Percentiles rank a stretch among this genome's conserved stretches.
phyloP scores from a whole-genome alignment of 164 flowering plant genomes.

The Paratinospora sagittata region DNA sequence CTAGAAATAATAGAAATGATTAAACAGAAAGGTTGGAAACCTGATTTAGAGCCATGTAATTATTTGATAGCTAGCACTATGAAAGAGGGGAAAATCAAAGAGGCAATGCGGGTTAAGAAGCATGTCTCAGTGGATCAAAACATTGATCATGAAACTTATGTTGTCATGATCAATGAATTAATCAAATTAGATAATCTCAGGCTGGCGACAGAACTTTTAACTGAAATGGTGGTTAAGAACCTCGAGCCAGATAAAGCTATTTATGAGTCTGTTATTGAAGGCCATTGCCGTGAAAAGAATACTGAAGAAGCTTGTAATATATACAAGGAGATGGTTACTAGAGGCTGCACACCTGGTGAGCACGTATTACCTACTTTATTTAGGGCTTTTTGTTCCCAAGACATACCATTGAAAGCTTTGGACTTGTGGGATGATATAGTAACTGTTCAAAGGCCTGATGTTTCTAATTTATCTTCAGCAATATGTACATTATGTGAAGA shows the following conservation, averaged over 20 bases:
- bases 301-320: slow-evolving; percentile 4
- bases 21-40: slow-evolving; percentile 11
- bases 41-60: slow-evolving; percentile 13
- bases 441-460: slow-evolving; percentile 4
- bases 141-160: background rate
- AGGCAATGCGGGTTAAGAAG: slow-evolving; percentile 20
- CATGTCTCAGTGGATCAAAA: slow-evolving; percentile 1
- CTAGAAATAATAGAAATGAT: slow-evolving; percentile 11
- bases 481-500: slow-evolving; percentile 2
- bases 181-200: background rate
- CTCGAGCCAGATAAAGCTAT: slow-evolving; percentile 7
- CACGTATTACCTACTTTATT: background rate
- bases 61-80: slow-evolving; percentile 6
- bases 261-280: slow-evolving; percentile 4
- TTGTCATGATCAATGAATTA: slow-evolving; percentile 5
- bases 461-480: slow-evolving; percentile 5
- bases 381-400: background rate
- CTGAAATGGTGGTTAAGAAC: slow-evolving; percentile 1
- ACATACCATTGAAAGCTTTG: slow-evolving; percentile 1
- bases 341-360: slow-evolving; percentile 2
- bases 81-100: slow-evolving; percentile 5
- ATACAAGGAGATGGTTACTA: slow-evolving; percentile 6
- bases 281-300: slow-evolving; percentile 8
- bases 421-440: slow-evolving; percentile 1
- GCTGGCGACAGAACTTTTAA: slow-evolving; percentile 1